Conservation (phyloP, 306 rosid genomes). For the Glycyrrhiza uralensis region DNA sequence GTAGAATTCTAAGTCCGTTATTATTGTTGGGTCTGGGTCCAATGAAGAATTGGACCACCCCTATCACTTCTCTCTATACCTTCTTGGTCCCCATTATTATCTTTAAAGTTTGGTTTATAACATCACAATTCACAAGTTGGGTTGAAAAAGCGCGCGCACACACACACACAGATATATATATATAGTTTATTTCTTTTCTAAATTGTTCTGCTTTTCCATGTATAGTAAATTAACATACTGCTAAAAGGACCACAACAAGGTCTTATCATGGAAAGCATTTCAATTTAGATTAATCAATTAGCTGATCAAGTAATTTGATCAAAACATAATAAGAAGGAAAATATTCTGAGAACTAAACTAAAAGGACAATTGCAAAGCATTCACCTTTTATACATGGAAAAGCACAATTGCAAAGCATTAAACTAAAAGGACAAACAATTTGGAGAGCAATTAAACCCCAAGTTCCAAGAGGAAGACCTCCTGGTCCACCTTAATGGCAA, state of each 20-base stretch:
- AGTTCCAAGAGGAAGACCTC: constrained; percentile 5
- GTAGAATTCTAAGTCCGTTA: constrained; percentile 25
- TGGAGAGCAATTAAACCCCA: not conserved
- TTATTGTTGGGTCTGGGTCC: constrained; percentile 40
- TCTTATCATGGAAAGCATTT: constrained; percentile 12
- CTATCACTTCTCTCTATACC: not conserved
- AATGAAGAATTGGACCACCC: constrained; percentile 34
- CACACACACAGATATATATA: not conserved
- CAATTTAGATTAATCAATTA: constrained; percentile 15
- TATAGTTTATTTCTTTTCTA: not conserved
- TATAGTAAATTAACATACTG: not conserved
- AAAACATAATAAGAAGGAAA: too few species aligned
- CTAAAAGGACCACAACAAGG: constrained; percentile 16
- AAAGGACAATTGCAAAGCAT: too few species aligned
- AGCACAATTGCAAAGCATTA: not conserved
- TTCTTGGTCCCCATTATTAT: constrained; percentile 37
- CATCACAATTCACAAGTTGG: not conserved
- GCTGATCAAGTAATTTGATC: not conserved
- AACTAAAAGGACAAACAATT: constrained; percentile 12
- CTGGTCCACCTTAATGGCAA: constrained; percentile 17
- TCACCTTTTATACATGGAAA: too few species aligned
- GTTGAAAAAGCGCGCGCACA: too few species aligned
- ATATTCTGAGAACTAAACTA: not conserved
- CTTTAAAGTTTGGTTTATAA: constrained; percentile 10
- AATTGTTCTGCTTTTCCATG: not conserved